Evolutionary conservation across 2,329 filamentous ascomycete genomes (phyloP), one percentile per base, ranked within the genome.

Genomic region (Microsporum ferrugineum): DNA sequence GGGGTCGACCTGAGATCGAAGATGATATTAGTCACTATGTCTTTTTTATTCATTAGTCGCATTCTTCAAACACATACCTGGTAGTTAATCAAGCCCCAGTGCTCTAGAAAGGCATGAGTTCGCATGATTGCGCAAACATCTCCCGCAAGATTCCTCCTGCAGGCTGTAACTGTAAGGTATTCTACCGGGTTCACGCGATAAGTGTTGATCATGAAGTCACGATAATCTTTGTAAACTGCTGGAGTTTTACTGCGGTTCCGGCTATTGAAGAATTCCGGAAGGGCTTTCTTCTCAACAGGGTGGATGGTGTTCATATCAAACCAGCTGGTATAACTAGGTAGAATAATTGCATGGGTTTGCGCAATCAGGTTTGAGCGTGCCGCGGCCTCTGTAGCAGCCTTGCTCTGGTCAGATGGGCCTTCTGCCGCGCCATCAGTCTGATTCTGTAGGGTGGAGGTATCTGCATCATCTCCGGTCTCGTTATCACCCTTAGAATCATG

Each of bases 201-300:
- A 12, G 94, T 97, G 78, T 99, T 99, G 78, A 99, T 91, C 94
- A 99, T 99, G 72, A 99, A 99, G 72, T 99, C 94, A 68, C 94
- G 87, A 76, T 99, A 99, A 72, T 99, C 94, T 76, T 97, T 97
- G 80, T 99, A 99, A 27, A 97, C 89, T 57, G 91, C 87, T 0
- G 91, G 88, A 0, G 94, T 99, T 78, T 99, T 99, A 84, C 94
- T 97, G 69, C 94, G 88, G 76, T 99, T 99, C 63, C 94, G 85
- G 74, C 86, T 92, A 78, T 99, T 99, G 83, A 99, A 99, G 77
- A 97, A 99, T 73, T 99, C 94, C 23, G 92, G 91, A 66, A 99
- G 82, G 5, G 91, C 91, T 76, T 96, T 99, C 71, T 88, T 88
- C 78, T 99, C 94, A 68, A 96, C 88, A 63, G 85, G 84, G 75